These are phyloP conservation scores for Colletotrichum navitas DNA, from an alignment of 2,329 filamentous ascomycete species.

Conservation along the genomic window DNA sequence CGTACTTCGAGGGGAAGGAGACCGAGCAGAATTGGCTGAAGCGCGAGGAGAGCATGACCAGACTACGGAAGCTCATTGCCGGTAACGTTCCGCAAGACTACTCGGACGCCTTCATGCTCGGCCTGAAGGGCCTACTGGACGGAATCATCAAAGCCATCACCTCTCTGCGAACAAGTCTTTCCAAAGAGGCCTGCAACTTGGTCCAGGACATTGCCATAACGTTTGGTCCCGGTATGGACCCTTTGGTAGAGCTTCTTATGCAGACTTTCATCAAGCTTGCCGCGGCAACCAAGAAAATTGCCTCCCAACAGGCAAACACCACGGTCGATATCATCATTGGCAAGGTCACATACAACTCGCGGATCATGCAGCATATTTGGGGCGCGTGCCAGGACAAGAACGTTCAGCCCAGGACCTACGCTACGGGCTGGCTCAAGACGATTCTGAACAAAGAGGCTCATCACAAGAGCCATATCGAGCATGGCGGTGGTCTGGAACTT, in stretches of 20 bases:
- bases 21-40: constrained; percentile 92
- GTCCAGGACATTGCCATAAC: constrained; percentile 86
- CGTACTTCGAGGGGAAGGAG: constrained; percentile 87
- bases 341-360: constrained; percentile 81
- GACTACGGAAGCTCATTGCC: constrained; percentile 81
- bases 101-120: constrained; percentile 75
- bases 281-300: constrained; percentile 92
- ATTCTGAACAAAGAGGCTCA: constrained; percentile 81
- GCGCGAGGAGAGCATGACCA: constrained; percentile 83
- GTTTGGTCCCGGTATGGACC: constrained; percentile 83
- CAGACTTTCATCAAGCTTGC: constrained; percentile 92
- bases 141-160: constrained; percentile 88
- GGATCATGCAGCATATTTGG: constrained; percentile 88
- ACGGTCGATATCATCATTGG: constrained; percentile 86
- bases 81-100: constrained; percentile 88
- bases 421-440: constrained; percentile 85
- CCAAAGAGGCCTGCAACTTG: constrained; percentile 85
- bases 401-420: constrained; percentile 84
- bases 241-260: constrained; percentile 90
- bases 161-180: constrained; percentile 90
- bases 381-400: constrained; percentile 92
- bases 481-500: constrained; percentile 83
- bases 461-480: constrained; percentile 87
- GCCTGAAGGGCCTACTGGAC: constrained; percentile 82
- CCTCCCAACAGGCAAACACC: constrained; percentile 82